Percentiles rank a stretch among this genome's conserved stretches.
Evolutionary conservation across 2,329 filamentous ascomycete genomes (phyloP).

Genomic region (Periconia sp.): DNA sequence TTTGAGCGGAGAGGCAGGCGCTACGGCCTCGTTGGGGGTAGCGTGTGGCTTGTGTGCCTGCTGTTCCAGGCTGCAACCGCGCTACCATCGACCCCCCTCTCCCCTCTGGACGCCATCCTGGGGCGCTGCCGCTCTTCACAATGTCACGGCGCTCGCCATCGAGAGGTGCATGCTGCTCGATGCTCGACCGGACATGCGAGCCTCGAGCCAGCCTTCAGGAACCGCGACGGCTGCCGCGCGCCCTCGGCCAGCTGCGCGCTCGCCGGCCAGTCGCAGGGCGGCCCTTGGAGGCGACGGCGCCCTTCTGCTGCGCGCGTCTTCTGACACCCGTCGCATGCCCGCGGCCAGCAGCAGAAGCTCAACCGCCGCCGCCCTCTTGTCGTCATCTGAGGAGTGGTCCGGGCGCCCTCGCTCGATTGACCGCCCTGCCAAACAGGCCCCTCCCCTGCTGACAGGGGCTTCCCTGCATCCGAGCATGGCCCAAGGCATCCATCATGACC

Average conservation of each 20-base stretch:
- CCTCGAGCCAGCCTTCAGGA: neutral
- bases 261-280: conserved; percentile 5
- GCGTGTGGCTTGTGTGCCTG: conserved; percentile 28
- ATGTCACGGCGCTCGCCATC: conserved; percentile 8
- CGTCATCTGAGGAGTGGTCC: conserved; percentile 32
- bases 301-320: conserved; percentile 13
- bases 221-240: conserved; percentile 32
- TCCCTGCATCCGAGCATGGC: conserved; percentile 25
- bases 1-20: conserved; percentile 8
- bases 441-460: conserved; percentile 26
- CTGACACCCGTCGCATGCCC: conserved; percentile 17
- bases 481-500: conserved; percentile 24
- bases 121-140: too few species aligned
- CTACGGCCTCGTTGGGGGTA: conserved; percentile 11
- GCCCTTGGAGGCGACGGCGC: conserved; percentile 3
- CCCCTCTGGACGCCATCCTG: conserved; percentile 19
- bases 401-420: conserved; percentile 21
- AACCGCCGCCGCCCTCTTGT: conserved; percentile 20
- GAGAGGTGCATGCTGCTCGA: neutral
- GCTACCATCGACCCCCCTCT: conserved; percentile 16
- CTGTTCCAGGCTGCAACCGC: conserved; percentile 25
- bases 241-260: conserved; percentile 10
- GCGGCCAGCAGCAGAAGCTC: conserved; percentile 2
- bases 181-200: neutral
- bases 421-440: conserved; percentile 38